Percentiles rank a stretch among this genome's conserved stretches.
These are phyloP conservation scores for Inonotus hispidus DNA, from an alignment of 1,284 basidiomycete genomes.

Conservation along the genomic window DNA sequence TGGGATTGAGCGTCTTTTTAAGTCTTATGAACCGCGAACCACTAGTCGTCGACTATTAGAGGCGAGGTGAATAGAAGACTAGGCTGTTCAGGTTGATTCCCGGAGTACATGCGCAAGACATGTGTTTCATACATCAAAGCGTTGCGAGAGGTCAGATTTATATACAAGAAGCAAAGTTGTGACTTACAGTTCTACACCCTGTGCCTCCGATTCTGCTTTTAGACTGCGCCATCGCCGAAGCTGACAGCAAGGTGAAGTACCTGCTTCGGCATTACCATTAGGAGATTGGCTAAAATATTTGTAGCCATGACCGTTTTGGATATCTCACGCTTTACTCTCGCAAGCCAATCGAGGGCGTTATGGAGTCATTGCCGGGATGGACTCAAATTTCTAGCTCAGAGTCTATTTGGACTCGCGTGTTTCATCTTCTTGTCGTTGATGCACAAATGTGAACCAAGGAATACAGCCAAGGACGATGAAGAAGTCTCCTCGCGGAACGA, in stretches of 20 bases:
- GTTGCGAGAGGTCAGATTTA: not conserved
- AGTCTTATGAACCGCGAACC: not conserved
- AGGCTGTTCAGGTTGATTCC: not conserved
- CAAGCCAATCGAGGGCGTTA: not conserved
- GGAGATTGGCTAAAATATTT: not conserved
- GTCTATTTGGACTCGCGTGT: not conserved
- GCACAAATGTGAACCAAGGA: not conserved
- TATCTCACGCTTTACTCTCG: not conserved
- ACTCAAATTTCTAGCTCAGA: not conserved
- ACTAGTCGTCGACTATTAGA: not conserved
- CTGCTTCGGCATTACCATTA: not conserved
- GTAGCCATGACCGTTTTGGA: not conserved
- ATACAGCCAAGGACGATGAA: not conserved
- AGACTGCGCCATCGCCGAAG: not conserved
- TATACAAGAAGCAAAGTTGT: not conserved
- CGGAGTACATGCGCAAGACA: not conserved
- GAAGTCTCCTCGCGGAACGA: not conserved
- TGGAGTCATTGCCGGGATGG: not conserved
- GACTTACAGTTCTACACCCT: not conserved
- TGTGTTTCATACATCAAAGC: conserved; percentile 5
- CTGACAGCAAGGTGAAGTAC: not conserved
- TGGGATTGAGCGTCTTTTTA: not conserved
- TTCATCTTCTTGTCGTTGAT: not conserved
- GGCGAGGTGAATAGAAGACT: not conserved
- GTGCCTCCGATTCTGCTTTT: not conserved